These are phyloP conservation scores for Chrysochromulina tobinii DNA, from an alignment of 78 protist species.

Conservation along the genomic window DNA sequence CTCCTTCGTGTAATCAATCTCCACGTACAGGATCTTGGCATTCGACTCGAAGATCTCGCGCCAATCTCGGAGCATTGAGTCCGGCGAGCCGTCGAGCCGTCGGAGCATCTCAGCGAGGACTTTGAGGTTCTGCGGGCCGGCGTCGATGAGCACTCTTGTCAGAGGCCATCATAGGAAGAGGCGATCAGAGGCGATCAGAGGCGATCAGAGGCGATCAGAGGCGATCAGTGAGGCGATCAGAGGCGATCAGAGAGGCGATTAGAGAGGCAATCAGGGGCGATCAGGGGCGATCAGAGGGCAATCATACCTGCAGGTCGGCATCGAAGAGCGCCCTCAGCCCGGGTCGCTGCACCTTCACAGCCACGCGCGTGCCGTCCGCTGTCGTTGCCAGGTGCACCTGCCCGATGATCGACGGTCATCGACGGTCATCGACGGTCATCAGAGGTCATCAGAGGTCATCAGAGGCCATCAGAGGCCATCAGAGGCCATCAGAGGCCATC, in stretches of 20 bases:
- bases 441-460: no score
- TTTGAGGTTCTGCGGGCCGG: not conserved
- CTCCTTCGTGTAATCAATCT: slow-evolving; percentile 25
- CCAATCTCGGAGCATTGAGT: not conserved
- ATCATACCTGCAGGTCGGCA: not conserved
- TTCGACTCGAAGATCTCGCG: not conserved
- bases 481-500: no score
- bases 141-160: not conserved
- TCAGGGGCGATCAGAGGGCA: not conserved
- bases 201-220: no score
- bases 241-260: no score
- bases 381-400: not conserved
- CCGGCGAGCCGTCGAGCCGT: slow-evolving; percentile 1
- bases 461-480: no score
- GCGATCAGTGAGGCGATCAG: no score
- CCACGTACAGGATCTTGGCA: not conserved
- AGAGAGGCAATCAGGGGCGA: no score
- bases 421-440: no score
- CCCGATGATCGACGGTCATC: no score
- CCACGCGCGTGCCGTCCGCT: not conserved
- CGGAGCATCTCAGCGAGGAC: not conserved
- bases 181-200: not conserved
- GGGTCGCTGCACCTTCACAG: slow-evolving; percentile 36
- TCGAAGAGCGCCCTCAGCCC: slow-evolving; percentile 16
- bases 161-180: not conserved